A percentile compares a stretch with the other conserved stretches of the same genome.
Conservation (phyloP, 179 eudicot species). For the Patellifolia procumbens region DNA sequence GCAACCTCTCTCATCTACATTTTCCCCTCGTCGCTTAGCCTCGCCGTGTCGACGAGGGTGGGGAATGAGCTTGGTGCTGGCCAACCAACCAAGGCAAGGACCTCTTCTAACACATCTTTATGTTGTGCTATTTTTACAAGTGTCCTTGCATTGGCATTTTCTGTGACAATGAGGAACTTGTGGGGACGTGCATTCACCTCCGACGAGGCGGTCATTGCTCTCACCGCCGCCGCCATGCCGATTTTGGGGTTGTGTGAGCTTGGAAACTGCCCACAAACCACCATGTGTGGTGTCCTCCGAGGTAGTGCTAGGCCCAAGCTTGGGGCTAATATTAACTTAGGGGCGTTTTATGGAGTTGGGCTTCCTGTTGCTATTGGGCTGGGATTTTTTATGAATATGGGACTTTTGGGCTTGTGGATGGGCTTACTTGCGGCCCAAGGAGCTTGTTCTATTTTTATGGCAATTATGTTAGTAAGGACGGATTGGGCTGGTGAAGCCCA, state of each 20-base stretch:
- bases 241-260: slow-evolving; percentile 56
- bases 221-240: slow-evolving; percentile 52
- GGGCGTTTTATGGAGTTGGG: slow-evolving; percentile 57
- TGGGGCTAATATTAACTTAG: slow-evolving; percentile 55
- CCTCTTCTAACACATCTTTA: slow-evolving; percentile 34
- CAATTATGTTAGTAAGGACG: slow-evolving; percentile 38
- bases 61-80: slow-evolving; percentile 65
- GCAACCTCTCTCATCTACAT: slow-evolving; percentile 63
- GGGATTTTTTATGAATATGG: slow-evolving; percentile 42
- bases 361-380: slow-evolving; percentile 47
- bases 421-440: slow-evolving; percentile 61
- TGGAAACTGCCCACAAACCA: slow-evolving; percentile 67
- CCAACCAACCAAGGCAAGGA: slow-evolving; percentile 39
- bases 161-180: slow-evolving; percentile 33
- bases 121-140: slow-evolving; percentile 42
- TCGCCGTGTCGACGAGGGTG: slow-evolving; percentile 59
- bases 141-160: slow-evolving; percentile 41
- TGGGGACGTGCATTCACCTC: slow-evolving; percentile 52
- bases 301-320: slow-evolving; percentile 59
- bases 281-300: slow-evolving; percentile 54
- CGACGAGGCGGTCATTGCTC: slow-evolving; percentile 38
- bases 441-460: slow-evolving; percentile 45
- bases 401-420: slow-evolving; percentile 54
- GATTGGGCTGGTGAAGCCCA: slow-evolving; percentile 50
- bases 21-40: slow-evolving; percentile 56